Evolutionary conservation across 495 filamentous ascomycete genomes (phyloP).

Genomic region (Peziza echinospora): DNA sequence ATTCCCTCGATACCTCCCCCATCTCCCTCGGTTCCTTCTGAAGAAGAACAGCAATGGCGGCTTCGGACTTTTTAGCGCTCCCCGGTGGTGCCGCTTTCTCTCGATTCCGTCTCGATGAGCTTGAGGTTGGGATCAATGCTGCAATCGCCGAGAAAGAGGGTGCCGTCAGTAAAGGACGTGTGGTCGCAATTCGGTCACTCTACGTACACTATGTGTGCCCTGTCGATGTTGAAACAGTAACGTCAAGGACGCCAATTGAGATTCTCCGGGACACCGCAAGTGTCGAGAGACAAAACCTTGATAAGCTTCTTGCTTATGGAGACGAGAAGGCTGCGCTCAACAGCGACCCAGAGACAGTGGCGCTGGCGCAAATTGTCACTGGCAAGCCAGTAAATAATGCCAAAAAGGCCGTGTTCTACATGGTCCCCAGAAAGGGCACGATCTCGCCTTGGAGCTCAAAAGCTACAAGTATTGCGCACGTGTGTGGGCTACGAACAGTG

Average conservation of each 20-base stretch:
- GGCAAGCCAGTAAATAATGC: constrained; percentile 25
- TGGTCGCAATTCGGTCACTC: constrained; percentile 34
- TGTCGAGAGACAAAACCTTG: constrained; percentile 23
- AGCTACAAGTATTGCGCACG: constrained; percentile 77
- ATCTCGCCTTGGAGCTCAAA: constrained; percentile 96
- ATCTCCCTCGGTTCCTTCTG: too few species aligned
- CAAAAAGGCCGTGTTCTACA: constrained; percentile 31
- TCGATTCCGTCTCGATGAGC: constrained; percentile 29
- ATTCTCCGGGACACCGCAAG: constrained; percentile 24
- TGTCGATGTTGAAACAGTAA: too few species aligned
- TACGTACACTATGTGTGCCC: constrained; percentile 44
- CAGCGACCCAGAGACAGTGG: constrained; percentile 20
- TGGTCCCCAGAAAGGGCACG: constrained; percentile 57
- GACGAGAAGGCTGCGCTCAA: constrained; percentile 23
- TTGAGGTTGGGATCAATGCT: constrained; percentile 19
- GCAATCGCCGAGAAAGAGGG: constrained; percentile 18
- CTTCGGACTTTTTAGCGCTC: constrained; percentile 13
- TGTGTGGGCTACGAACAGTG: constrained; percentile 55
- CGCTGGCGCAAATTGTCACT: constrained; percentile 13
- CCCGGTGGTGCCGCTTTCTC: constrained; percentile 34
- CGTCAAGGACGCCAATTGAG: constrained; percentile 4
- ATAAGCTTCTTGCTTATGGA: constrained; percentile 42
- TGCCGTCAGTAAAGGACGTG: constrained; percentile 26
- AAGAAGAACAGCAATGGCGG: too few species aligned
- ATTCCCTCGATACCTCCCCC: too few species aligned